phyloP scores from a whole-genome alignment of 805 yeast genomes.

The Nakazawaea holstii region DNA sequence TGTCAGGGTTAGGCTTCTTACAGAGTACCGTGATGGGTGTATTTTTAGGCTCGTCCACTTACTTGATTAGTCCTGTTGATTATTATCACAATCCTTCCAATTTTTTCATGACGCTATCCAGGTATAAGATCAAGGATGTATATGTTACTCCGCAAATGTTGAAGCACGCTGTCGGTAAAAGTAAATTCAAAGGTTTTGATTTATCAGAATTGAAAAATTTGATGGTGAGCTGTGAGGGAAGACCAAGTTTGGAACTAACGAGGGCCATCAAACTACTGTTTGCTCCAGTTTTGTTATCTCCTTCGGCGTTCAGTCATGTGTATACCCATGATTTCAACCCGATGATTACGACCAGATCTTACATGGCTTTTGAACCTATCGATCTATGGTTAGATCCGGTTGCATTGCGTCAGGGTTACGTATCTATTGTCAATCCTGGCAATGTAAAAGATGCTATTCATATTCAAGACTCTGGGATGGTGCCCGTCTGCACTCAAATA shows the following conservation, averaged over 20 bases:
- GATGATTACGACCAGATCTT: conserved; percentile 77
- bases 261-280: conserved; percentile 57
- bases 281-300: conserved; percentile 56
- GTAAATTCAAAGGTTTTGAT: conserved; percentile 56
- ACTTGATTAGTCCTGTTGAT: conserved; percentile 71
- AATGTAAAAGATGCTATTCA: conserved; percentile 65
- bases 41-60: conserved; percentile 82
- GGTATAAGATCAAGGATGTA: conserved; percentile 79
- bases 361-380: conserved; percentile 82
- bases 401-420: conserved; percentile 84
- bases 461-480: conserved; percentile 93
- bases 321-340: conserved; percentile 81
- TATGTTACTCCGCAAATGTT: conserved; percentile 83
- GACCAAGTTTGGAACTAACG: conserved; percentile 63
- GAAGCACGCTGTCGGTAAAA: conserved; percentile 57
- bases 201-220: conserved; percentile 67
- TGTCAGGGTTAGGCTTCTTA: conserved; percentile 81
- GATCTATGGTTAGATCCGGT: conserved; percentile 83
- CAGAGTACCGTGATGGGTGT: conserved; percentile 82
- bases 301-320: conserved; percentile 68
- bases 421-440: conserved; percentile 71
- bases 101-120: conserved; percentile 64
- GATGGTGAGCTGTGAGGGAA: conserved; percentile 72
- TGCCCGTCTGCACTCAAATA: conserved; percentile 88
- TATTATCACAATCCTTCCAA: conserved; percentile 69